Evolutionary conservation across 225 moss, liverwort and hornwort species (phyloP), one percentile per base, ranked within the genome.

Genomic region (Lunularia cruciata): DNA sequence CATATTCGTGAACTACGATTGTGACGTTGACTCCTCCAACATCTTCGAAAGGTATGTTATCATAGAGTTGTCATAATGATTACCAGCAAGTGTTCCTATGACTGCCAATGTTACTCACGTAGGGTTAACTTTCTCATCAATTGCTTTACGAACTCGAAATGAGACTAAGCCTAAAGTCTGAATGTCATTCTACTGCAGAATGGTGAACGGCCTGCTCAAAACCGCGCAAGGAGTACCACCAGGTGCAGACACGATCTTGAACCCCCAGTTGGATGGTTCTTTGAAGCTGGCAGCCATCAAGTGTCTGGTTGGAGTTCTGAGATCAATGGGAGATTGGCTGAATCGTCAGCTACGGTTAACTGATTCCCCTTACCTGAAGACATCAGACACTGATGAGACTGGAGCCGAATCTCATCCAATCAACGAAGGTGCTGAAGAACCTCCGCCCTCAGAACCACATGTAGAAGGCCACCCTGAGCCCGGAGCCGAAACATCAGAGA

Each of bases 251-350:
- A 91, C 91, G 60, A 93, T 79, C 72, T 86, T 99, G 49, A 93
- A 75, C 72, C 86, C 89, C 35, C 89, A 84, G 72, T 91, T 93
- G 81, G 93, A 99, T 83, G 83, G 85, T 16, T 83, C 85, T 72
- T 58, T 99, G 69, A 99, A 99, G 78, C 77, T 93, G 67, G 91
- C 98, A 63, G 98, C 98, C 63, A 99, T 99, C 47, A 99, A 99
- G 82, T 99, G 98, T 69, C 77, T 99, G 68, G 98, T 99, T 63
- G 98, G 98, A 65, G 98, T 99, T 54, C 74, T 99, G 66, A 83
- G 98, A 74, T 99, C 98, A 31, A 99, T 99, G 98, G 91, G 98
- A 55, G 88, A 99, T 72, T 99, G 98, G 98, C 76, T 99, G 80
- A 99, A 91, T 73, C 91, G 98, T 65, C 98, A 93, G 77, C 85